A percentile compares a stretch with the other conserved stretches of the same genome.
These are phyloP conservation scores for Blastocystis sp. DNA, from an alignment of 352 stramenopile species.

Conservation along the genomic window DNA sequence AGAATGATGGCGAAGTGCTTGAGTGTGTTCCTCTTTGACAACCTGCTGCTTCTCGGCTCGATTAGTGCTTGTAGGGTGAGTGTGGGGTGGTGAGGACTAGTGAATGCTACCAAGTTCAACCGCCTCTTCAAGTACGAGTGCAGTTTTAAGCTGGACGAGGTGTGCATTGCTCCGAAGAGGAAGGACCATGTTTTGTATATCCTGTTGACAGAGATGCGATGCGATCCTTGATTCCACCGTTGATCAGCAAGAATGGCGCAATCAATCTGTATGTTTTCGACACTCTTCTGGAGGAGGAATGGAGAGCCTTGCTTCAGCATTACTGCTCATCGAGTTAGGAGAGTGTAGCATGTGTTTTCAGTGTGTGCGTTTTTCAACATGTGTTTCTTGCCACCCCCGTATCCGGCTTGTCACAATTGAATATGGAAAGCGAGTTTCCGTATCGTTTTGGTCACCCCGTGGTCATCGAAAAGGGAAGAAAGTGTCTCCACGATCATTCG, in stretches of 20 bases:
- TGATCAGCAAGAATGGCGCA: background rate
- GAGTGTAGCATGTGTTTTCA: background rate
- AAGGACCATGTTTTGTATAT: slow-evolving; percentile 41
- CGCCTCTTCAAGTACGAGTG: background rate
- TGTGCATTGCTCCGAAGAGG: slow-evolving; percentile 25
- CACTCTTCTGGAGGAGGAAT: slow-evolving; percentile 27
- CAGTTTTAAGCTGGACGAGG: slow-evolving; percentile 20
- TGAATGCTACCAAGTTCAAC: background rate
- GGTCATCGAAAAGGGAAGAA: background rate
- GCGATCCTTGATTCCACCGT: background rate
- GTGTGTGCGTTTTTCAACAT: background rate
- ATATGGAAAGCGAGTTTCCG: background rate
- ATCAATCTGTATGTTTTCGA: slow-evolving; percentile 42
- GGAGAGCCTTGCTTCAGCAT: slow-evolving; percentile 10
- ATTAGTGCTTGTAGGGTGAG: background rate
- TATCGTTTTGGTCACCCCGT: background rate
- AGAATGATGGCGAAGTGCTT: background rate
- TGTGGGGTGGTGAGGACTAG: background rate
- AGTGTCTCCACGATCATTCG: background rate
- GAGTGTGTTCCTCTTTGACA: slow-evolving; percentile 19
- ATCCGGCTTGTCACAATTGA: background rate
- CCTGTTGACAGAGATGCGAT: background rate
- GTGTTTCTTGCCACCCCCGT: background rate
- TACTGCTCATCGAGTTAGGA: slow-evolving; percentile 57
- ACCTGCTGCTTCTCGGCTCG: slow-evolving; percentile 25